A percentile compares a stretch with the other conserved stretches of the same genome.
Conservation (phyloP, 1,284 basidiomycete species). For the Fomitopsis schrenkii region DNA sequence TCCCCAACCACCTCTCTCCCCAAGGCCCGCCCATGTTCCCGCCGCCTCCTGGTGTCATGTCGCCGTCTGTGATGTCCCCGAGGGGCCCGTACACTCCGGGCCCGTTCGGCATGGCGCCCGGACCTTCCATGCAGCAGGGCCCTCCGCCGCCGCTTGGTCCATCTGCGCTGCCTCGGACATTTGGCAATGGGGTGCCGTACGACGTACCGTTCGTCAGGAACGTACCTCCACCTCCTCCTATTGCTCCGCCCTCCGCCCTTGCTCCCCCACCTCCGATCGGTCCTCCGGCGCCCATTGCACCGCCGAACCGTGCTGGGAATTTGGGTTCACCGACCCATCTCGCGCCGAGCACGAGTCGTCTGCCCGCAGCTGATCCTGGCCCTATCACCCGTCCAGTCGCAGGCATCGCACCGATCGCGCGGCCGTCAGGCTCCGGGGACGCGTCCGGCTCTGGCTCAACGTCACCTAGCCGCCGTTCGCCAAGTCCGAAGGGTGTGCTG, state of each 20-base stretch:
- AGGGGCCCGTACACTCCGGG: slow-evolving; percentile 43
- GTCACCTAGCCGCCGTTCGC: slow-evolving; percentile 60
- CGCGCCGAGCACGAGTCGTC: slow-evolving; percentile 24
- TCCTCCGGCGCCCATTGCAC: slow-evolving; percentile 49
- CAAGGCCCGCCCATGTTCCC: slow-evolving; percentile 44
- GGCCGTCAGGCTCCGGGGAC: slow-evolving; percentile 31
- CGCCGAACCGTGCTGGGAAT: slow-evolving; percentile 31
- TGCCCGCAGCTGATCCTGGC: slow-evolving; percentile 40
- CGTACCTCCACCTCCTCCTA: slow-evolving; percentile 43
- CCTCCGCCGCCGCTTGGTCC: slow-evolving; percentile 44
- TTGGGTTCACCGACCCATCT: slow-evolving; percentile 36
- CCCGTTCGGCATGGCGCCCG: slow-evolving; percentile 43
- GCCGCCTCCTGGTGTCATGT: slow-evolving; percentile 37
- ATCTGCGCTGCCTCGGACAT: slow-evolving; percentile 49
- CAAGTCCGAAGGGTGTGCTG: slow-evolving; percentile 68
- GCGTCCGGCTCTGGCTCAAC: slow-evolving; percentile 55
- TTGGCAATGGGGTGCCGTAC: slow-evolving; percentile 42
- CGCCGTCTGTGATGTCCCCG: slow-evolving; percentile 45
- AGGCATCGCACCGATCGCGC: slow-evolving; percentile 42
- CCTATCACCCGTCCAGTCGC: slow-evolving; percentile 57
- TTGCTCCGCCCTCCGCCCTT: slow-evolving; percentile 36
- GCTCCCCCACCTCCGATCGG: slow-evolving; percentile 48
- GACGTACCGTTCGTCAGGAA: slow-evolving; percentile 43
- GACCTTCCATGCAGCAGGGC: slow-evolving; percentile 37
- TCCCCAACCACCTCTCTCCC: slow-evolving; percentile 28